Evolutionary conservation across 1,284 basidiomycete species (phyloP), one percentile per base, ranked within the genome.

Genomic region (Leccinum pallidistipes): DNA sequence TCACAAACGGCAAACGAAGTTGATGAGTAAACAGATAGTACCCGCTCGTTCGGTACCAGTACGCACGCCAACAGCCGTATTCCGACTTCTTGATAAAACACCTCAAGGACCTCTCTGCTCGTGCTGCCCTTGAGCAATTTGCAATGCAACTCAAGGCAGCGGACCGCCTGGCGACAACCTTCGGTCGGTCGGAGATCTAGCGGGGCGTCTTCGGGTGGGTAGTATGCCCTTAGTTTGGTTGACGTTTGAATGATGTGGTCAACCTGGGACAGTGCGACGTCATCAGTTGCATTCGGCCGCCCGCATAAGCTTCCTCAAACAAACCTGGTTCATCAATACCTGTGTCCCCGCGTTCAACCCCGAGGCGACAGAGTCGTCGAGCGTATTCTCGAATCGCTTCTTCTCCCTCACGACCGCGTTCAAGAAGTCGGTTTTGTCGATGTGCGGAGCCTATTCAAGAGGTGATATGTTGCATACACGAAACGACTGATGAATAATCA

Each of bases 11-110:
- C 49, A 36, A 47, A 21, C 21, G 45, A 21, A 24, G 45, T 21
- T 21, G 18, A 14, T 24, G 21, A 47, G 21, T 21, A 24, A 16
- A n/a, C 16, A 45, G 18, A 7, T 12, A 18, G 16, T 18, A 12
- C 14, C 18, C 36, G 50, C 29, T 10, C n/a, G 27, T 32, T 31
- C 11, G 49, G 52, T 54, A 54, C 11, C 6, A 3, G 21, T 1
- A 77, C 81, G 64, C 54, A 97, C 96, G 85, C 87, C 70, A 97
- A 92, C 18, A 99, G 76, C 27, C 97, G 87, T 62, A 97, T 88
- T 1, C 96, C 95, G 53, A 99, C 91, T 76, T 99, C 97, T 76
- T 97, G 92, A 73, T 98, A 94, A 76, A 99, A 98, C 1, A 99
- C 95, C 69, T 98, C 97, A 21, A 99, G 79, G 2, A 99, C 94